Base-by-base conservation (phyloP, 2,329 filamentous ascomycete genomes). In the Phaeosphaeriaceae sp. region DNA sequence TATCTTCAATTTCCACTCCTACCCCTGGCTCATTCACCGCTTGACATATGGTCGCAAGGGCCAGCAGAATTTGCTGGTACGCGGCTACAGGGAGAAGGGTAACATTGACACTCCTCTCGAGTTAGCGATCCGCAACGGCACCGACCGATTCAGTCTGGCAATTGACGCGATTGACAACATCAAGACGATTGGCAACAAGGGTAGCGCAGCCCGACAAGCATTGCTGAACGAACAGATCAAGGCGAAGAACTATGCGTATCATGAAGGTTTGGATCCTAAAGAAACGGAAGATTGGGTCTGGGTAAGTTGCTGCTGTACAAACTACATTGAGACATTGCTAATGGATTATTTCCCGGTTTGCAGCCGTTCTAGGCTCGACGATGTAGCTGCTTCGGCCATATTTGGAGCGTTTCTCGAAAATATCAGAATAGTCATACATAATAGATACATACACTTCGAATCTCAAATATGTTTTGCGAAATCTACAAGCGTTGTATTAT, bases 1-100 rank as follows among this genome's bases (percentile, higher is more conserved):
- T 72, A 87, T 93, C 72, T 93, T 93, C 83, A 93, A 92, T 81
- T 93, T 93, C 85, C 91, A 93, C 80, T 89, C 87, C 31, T 93
- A 93, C 79, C 90, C 91, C 9, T 93, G 89, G 89, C 82, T 93
- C 69, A 86, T 93, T 51, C 90, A 93, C 79, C 84, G 90, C 51
- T 78, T 93, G 66, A 90, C 89, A 0, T 93, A 92, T 80, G 89
- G 90, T 79, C 87, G 90, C 1, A 88, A 87, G 1, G 90, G 89
- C 5, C 86, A 84, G 74, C 74, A 82, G 47, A 88, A 91, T 76
- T 77, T 93, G 61, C 87, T 91, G 68, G 91, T 93, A n/a, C 83
- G 88, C 31, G 91, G 91, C 1, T 93, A 93, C 81, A 88, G 85
- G 71, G 90, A 93, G 81, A 93, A 93, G 84, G 91, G 91, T 48